Percentiles rank a stretch among this genome's conserved stretches.
phyloP scores from a whole-genome alignment of 805 yeast species.

The Scheffersomyces lignosus region DNA sequence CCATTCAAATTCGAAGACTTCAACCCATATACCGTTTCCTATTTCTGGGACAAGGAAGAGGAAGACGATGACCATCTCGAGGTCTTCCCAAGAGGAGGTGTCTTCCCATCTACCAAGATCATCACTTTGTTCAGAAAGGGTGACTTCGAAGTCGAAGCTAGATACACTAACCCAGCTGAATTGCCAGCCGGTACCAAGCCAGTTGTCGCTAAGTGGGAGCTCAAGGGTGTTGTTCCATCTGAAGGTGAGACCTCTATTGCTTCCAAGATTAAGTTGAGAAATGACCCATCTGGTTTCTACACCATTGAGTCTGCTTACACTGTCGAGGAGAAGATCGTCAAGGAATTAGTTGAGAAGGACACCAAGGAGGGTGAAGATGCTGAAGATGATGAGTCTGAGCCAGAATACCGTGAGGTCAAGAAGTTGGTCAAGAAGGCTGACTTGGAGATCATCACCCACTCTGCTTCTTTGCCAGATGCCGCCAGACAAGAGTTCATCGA shows the following conservation, averaged over 20 bases:
- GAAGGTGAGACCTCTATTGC: conserved; percentile 78
- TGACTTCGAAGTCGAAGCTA: conserved; percentile 84
- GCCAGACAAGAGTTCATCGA: conserved; percentile 66
- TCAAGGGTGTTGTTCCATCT: conserved; percentile 79
- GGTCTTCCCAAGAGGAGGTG: conserved; percentile 93
- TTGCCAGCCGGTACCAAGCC: conserved; percentile 70
- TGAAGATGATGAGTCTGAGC: conserved; percentile 66
- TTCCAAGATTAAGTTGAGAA: conserved; percentile 91
- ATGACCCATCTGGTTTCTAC: conserved; percentile 95
- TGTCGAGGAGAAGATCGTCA: conserved; percentile 84
- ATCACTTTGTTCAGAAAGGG: conserved; percentile 90
- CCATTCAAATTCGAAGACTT: conserved; percentile 97
- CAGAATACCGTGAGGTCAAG: conserved; percentile 86
- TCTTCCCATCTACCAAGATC: conserved; percentile 93
- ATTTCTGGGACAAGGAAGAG: conserved; percentile 90
- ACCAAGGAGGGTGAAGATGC: conserved; percentile 51
- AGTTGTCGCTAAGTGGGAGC: conserved; percentile 77
- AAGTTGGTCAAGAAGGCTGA: conserved; percentile 90
- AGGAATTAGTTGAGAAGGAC: conserved; percentile 76
- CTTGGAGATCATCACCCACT: conserved; percentile 58
- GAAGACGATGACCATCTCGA: conserved; percentile 92
- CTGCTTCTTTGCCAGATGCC: conserved; percentile 60
- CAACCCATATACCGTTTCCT: conserved; percentile 89
- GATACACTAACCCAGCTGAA: conserved; percentile 71
- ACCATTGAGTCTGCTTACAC: conserved; percentile 93